phyloP scores from a whole-genome alignment of 139 green algal species.

The Asterochloris erici region DNA sequence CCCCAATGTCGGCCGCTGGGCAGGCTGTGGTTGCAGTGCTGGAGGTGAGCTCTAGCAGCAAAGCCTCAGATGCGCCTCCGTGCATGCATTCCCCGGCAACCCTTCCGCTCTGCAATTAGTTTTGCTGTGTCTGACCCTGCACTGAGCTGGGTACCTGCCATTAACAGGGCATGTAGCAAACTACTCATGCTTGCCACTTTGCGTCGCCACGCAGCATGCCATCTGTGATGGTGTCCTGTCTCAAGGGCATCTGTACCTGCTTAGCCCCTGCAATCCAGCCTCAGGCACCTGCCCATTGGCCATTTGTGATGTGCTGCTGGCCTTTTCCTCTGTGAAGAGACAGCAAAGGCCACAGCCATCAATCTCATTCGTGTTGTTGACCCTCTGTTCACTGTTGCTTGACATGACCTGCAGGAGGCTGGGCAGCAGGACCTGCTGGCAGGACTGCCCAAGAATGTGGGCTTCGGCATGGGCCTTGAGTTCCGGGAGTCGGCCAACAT shows the following conservation, averaged over 20 bases:
- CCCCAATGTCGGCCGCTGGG: conserved; percentile 60
- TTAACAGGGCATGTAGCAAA: no score
- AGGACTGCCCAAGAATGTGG: conserved; percentile 80
- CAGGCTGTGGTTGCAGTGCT: conserved; percentile 65
- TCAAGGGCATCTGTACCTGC: no score
- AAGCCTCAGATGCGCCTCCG: background rate
- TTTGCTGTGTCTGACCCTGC: background rate
- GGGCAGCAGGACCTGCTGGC: conserved; percentile 62
- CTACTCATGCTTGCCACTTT: no score
- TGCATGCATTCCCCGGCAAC: background rate
- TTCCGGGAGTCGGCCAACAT: conserved; percentile 54
- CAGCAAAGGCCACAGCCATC: background rate
- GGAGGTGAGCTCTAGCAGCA: conserved; percentile 15
- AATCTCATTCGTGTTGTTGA: background rate
- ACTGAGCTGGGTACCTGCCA: background rate
- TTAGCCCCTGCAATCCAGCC: no score
- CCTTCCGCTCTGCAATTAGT: no score
- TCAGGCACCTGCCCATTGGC: no score
- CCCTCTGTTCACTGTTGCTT: background rate
- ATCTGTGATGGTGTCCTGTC: no score
- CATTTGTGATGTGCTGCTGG: no score
- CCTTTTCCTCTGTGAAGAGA: background rate
- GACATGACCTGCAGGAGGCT: conserved; percentile 23
- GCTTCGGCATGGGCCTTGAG: conserved; percentile 91
- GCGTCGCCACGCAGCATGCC: no score